A percentile compares a stretch with the other conserved stretches of the same genome.
Evolutionary conservation across 164 flowering plant genomes (phyloP).

Genomic region (Annona squamosa): DNA sequence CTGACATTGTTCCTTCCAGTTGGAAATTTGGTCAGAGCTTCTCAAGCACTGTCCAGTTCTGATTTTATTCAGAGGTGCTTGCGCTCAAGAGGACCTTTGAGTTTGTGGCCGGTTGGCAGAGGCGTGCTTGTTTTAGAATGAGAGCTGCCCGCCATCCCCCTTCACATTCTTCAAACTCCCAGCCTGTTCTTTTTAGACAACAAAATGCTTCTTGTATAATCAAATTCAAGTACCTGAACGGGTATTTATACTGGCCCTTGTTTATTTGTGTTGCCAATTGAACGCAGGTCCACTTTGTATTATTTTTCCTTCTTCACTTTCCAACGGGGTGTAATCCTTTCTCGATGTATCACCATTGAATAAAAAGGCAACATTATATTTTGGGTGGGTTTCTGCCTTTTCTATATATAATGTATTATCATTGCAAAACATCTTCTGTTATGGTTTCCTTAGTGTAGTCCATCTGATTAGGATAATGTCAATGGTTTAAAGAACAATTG

Average conservation of each 20-base stretch:
- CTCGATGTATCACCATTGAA: too few species aligned
- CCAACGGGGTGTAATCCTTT: not conserved
- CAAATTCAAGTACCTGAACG: not conserved
- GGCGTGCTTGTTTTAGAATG: slow-evolving; percentile 41
- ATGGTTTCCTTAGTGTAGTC: too few species aligned
- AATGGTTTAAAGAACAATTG: too few species aligned
- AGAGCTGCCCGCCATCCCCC: slow-evolving; percentile 27
- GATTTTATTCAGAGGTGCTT: slow-evolving; percentile 6
- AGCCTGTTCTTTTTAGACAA: not conserved
- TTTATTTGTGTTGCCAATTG: not conserved
- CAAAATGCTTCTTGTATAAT: not conserved
- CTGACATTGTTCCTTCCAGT: slow-evolving; percentile 42
- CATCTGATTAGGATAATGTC: too few species aligned
- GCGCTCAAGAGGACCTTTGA: slow-evolving; percentile 5
- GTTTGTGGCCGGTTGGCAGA: slow-evolving; percentile 27
- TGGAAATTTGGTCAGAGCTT: slow-evolving; percentile 87
- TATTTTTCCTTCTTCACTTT: not conserved
- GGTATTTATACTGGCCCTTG: not conserved
- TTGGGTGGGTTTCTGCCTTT: too few species aligned
- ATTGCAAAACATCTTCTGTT: too few species aligned
- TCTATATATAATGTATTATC: too few species aligned
- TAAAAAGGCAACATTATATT: too few species aligned
- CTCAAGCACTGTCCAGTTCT: slow-evolving; percentile 58
- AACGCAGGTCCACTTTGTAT: not conserved
- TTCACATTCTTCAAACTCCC: not conserved